phyloP scores from a whole-genome alignment of 257 asterid species.

The Thymus quinquecostatus region DNA sequence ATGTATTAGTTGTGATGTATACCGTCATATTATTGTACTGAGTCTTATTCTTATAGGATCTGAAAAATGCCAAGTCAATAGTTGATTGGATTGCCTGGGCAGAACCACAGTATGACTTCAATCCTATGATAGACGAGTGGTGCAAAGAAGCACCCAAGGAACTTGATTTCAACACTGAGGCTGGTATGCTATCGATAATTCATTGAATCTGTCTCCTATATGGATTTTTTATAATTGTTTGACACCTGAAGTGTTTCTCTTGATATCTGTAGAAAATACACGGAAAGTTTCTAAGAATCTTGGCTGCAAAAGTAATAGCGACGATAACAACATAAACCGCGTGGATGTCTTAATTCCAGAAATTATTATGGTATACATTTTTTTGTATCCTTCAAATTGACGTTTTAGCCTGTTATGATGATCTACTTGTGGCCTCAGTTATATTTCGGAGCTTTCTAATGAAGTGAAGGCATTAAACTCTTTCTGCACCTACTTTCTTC shows the following conservation, averaged over 20 bases:
- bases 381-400: slow-evolving; percentile 31
- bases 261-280: slow-evolving; percentile 70
- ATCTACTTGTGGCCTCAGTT: slow-evolving; percentile 6
- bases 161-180: slow-evolving; percentile 86
- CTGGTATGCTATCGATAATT: slow-evolving; percentile 60
- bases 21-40: slow-evolving; percentile 22
- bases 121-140: slow-evolving; percentile 98
- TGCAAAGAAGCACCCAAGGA: slow-evolving; percentile 99
- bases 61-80: slow-evolving; percentile 89
- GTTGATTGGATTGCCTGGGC: slow-evolving; percentile 99
- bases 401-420: slow-evolving; percentile 18
- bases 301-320: slow-evolving; percentile 57
- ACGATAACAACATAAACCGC: slow-evolving; percentile 48
- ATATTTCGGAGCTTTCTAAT: neutral
- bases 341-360: slow-evolving; percentile 97
- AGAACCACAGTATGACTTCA: slow-evolving; percentile 92
- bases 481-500: slow-evolving; percentile 9
- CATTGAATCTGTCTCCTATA: slow-evolving; percentile 27
- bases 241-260: slow-evolving; percentile 34
- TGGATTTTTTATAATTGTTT: slow-evolving; percentile 16
- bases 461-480: slow-evolving; percentile 15
- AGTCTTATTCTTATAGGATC: slow-evolving; percentile 58
- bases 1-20: slow-evolving; percentile 20
- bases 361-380: slow-evolving; percentile 69
- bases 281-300: slow-evolving; percentile 77